Conservation (phyloP, 139 green algal species). For the Micromonas commoda region DNA sequence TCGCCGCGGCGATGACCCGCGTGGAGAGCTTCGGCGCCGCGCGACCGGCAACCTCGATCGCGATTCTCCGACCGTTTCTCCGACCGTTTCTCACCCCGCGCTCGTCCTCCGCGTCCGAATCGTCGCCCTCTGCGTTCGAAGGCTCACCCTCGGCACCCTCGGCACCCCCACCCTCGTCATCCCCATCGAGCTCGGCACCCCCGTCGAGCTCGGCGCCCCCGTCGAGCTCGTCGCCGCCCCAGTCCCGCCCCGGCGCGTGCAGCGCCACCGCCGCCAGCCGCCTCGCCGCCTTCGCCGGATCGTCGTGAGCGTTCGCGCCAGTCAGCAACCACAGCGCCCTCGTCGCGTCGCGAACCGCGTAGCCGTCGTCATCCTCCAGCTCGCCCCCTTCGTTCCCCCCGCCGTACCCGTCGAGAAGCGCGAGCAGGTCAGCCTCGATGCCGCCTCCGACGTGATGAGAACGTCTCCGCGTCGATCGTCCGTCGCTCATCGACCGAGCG, state of each 20-base stretch:
- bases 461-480: too few species aligned
- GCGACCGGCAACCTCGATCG: too few species aligned
- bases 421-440: neutral
- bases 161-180: neutral
- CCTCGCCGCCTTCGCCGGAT: too few species aligned
- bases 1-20: neutral
- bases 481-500: too few species aligned
- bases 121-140: too few species aligned
- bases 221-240: neutral
- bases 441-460: neutral
- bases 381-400: too few species aligned
- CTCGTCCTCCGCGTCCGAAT: too few species aligned
- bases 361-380: neutral
- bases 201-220: neutral
- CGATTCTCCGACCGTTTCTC: too few species aligned
- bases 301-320: neutral
- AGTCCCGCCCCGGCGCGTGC: neutral
- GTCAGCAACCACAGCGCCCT: neutral
- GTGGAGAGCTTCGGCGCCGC: neutral
- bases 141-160: too few species aligned
- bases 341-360: neutral
- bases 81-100: too few species aligned
- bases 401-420: neutral
- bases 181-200: neutral
- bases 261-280: neutral